Percentiles rank a stretch among this genome's conserved stretches.
Evolutionary conservation across 1,139 yeast genomes (phyloP).

Genomic region (Candida buenavistaensis): DNA sequence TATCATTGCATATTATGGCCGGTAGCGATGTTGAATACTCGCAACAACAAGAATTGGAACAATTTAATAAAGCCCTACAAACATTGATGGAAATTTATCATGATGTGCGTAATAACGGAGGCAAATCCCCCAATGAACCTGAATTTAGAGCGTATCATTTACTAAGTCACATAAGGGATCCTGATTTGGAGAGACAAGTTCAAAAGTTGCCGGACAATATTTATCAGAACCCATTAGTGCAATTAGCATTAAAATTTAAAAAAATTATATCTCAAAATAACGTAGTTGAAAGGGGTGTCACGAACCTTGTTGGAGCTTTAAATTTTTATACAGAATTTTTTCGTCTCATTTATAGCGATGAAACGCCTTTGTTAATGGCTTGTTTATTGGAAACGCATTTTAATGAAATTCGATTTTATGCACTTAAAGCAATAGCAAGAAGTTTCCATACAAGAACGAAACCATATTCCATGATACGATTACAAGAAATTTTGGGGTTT

Average conservation of each 20-base stretch:
- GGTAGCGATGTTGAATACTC: slow-evolving; percentile 76
- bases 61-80: slow-evolving; percentile 87
- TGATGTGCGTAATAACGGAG: slow-evolving; percentile 72
- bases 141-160: slow-evolving; percentile 91
- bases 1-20: slow-evolving; percentile 86
- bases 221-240: slow-evolving; percentile 57
- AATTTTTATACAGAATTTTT: slow-evolving; percentile 70
- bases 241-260: slow-evolving; percentile 70
- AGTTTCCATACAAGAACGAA: slow-evolving; percentile 72
- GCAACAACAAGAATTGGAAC: slow-evolving; percentile 94
- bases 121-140: slow-evolving; percentile 78
- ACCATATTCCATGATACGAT: slow-evolving; percentile 52
- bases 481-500: slow-evolving; percentile 62
- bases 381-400: slow-evolving; percentile 81
- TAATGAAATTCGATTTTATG: slow-evolving; percentile 76
- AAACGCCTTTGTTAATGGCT: slow-evolving; percentile 68
- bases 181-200: slow-evolving; percentile 77
- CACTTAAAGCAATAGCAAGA: slow-evolving; percentile 66
- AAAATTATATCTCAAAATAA: slow-evolving; percentile 65
- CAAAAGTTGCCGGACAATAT: slow-evolving; percentile 67
- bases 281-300: slow-evolving; percentile 56
- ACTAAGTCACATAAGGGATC: slow-evolving; percentile 76
- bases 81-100: slow-evolving; percentile 86
- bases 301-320: slow-evolving; percentile 58
- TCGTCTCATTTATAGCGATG: slow-evolving; percentile 43